Evolutionary conservation across 1,284 basidiomycete genomes (phyloP).

Genomic region (Pterulicium gracile): DNA sequence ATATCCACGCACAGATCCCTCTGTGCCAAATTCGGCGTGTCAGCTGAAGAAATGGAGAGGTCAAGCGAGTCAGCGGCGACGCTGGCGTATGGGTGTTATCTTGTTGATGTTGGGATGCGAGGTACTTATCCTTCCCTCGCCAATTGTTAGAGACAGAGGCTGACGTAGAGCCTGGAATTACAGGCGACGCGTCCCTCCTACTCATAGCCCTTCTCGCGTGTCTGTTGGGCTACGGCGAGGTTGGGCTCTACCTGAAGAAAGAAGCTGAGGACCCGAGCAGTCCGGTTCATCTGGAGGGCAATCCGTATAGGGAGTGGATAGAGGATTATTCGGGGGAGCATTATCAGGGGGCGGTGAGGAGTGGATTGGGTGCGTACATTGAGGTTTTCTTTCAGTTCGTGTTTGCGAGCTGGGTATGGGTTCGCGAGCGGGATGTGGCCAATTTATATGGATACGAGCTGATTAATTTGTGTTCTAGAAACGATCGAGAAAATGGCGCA

Average conservation of each 20-base stretch:
- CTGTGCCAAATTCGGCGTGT: slow-evolving; percentile 63
- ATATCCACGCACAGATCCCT: slow-evolving; percentile 64
- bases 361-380: slow-evolving; percentile 48
- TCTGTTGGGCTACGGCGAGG: slow-evolving; percentile 90
- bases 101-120: slow-evolving; percentile 68
- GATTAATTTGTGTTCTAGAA: slow-evolving; percentile 26
- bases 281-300: slow-evolving; percentile 52
- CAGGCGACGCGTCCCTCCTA: slow-evolving; percentile 66
- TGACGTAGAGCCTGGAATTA: too few species aligned
- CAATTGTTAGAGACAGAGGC: too few species aligned
- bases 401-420: too few species aligned
- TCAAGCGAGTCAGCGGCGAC: slow-evolving; percentile 61
- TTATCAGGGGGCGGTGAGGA: slow-evolving; percentile 63
- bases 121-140: slow-evolving; percentile 24
- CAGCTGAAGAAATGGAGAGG: slow-evolving; percentile 43
- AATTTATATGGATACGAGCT: too few species aligned
- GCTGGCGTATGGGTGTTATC: slow-evolving; percentile 81
- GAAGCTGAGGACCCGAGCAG: slow-evolving; percentile 36
- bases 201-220: slow-evolving; percentile 81
- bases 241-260: slow-evolving; percentile 71
- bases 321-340: slow-evolving; percentile 66
- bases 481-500: slow-evolving; percentile 28
- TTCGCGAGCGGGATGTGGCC: too few species aligned
- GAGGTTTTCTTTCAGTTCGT: neutral
- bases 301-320: slow-evolving; percentile 76